Evolutionary conservation across 2,329 filamentous ascomycete genomes (phyloP).

Genomic region (Bipolaris zeicola): DNA sequence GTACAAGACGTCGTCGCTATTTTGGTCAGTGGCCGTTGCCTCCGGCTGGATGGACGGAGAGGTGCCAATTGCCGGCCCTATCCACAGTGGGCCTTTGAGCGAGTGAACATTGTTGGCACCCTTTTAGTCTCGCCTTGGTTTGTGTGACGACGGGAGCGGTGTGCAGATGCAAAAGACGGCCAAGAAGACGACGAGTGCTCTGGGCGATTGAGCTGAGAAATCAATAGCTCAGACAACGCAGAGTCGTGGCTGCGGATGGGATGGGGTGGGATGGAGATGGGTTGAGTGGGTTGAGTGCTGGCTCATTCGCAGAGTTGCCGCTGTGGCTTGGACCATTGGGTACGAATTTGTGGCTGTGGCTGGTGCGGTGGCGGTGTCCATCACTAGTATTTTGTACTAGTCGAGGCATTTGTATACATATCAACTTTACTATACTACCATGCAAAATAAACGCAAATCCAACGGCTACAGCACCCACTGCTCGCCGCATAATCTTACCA

Average conservation of each 20-base stretch:
- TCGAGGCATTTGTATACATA: too few relatives aligned
- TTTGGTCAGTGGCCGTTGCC: constrained; percentile 22
- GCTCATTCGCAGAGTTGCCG: not conserved
- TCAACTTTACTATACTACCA: too few relatives aligned
- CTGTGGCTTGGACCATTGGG: not conserved
- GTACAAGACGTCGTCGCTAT: constrained; percentile 33
- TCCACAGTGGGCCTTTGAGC: constrained; percentile 15
- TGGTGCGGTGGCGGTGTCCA: too few relatives aligned
- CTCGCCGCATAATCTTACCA: constrained; percentile 6
- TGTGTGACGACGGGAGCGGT: constrained; percentile 27
- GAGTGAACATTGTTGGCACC: constrained; percentile 9
- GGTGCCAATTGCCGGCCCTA: constrained; percentile 17
- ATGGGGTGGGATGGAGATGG: not conserved
- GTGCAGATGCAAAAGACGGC: constrained; percentile 23
- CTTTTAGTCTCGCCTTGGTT: constrained; percentile 33
- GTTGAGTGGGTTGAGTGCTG: too few relatives aligned
- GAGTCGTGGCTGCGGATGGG: constrained; percentile 18
- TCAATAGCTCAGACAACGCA: constrained; percentile 9
- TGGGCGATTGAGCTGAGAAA: constrained; percentile 15
- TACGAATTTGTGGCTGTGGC: not conserved
- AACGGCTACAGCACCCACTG: not conserved
- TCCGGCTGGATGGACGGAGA: constrained; percentile 9
- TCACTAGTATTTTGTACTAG: too few relatives aligned
- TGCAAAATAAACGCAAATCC: not conserved
- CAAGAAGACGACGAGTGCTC: not conserved